Evolutionary conservation across 2,329 filamentous ascomycete genomes (phyloP).

Genomic region (Trematosphaeria pertusa): DNA sequence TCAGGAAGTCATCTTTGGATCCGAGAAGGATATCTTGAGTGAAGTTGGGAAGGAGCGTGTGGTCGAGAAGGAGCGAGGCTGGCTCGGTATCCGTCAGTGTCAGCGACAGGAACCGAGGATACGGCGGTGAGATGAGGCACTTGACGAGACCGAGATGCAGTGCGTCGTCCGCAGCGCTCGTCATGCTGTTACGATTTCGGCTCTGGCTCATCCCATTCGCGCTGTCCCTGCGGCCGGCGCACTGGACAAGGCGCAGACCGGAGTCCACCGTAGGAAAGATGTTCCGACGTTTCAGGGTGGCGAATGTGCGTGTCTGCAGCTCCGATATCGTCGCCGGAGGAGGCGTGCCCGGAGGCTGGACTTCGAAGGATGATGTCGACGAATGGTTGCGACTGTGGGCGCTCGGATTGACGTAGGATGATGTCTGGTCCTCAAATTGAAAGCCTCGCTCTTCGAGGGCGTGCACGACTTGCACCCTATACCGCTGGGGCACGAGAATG

Average conservation of each 20-base stretch:
- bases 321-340: constrained; percentile 80
- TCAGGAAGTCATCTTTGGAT: constrained; percentile 72
- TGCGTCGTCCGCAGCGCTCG: constrained; percentile 49
- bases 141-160: constrained; percentile 57
- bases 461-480: constrained; percentile 75
- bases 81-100: constrained; percentile 77
- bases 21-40: constrained; percentile 73
- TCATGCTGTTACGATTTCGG: constrained; percentile 36
- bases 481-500: constrained; percentile 83
- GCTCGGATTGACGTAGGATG: constrained; percentile 67
- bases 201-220: constrained; percentile 32
- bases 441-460: constrained; percentile 83
- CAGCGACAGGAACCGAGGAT: constrained; percentile 74
- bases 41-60: constrained; percentile 66
- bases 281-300: constrained; percentile 76
- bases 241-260: constrained; percentile 77
- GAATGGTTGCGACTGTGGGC: constrained; percentile 58
- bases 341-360: constrained; percentile 68
- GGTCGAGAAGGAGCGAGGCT: constrained; percentile 76
- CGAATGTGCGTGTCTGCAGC: constrained; percentile 82
- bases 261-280: constrained; percentile 76
- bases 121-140: constrained; percentile 56
- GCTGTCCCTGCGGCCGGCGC: constrained; percentile 68
- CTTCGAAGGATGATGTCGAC: constrained; percentile 54
- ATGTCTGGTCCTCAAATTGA: constrained; percentile 71